Evolutionary conservation across 495 filamentous ascomycete genomes (phyloP).

Genomic region (Trichoderma reesei): DNA sequence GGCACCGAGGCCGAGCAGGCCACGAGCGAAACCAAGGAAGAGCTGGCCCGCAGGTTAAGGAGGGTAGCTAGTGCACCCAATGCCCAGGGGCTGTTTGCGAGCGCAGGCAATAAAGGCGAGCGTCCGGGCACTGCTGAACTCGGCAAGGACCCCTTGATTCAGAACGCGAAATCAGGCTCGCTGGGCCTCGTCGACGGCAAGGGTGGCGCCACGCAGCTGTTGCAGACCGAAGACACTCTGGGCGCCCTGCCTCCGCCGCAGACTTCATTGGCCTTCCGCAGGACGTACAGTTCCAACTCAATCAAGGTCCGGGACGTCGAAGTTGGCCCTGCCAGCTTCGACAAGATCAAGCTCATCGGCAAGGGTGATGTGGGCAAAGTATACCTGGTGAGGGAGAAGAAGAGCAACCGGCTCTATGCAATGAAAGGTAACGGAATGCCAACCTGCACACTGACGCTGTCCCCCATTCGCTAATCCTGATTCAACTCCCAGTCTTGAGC

Average conservation of each 20-base stretch:
- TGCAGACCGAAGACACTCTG: conserved; percentile 24
- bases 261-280: conserved; percentile 63
- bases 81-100: conserved; percentile 82
- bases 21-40: conserved; percentile 76
- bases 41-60: conserved; percentile 82
- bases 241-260: conserved; percentile 38
- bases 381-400: conserved; percentile 95
- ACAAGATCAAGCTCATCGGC: conserved; percentile 98
- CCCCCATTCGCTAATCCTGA: not conserved
- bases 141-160: conserved; percentile 63
- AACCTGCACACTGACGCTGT: not conserved
- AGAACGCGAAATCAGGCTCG: conserved; percentile 45
- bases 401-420: conserved; percentile 85
- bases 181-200: conserved; percentile 42
- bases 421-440: conserved; percentile 81
- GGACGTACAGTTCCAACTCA: conserved; percentile 97
- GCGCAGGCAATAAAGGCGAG: conserved; percentile 43
- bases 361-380: conserved; percentile 99
- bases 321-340: conserved; percentile 89
- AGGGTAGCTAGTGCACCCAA: conserved; percentile 95
- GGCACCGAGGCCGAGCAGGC: conserved; percentile 50
- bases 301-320: conserved; percentile 97
- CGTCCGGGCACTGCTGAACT: conserved; percentile 73
- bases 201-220: conserved; percentile 19
- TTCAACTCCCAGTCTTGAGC: conserved; percentile 61